Base-by-base conservation (phyloP, 306 rosid genomes). In the Ochetophila trinervis region DNA sequence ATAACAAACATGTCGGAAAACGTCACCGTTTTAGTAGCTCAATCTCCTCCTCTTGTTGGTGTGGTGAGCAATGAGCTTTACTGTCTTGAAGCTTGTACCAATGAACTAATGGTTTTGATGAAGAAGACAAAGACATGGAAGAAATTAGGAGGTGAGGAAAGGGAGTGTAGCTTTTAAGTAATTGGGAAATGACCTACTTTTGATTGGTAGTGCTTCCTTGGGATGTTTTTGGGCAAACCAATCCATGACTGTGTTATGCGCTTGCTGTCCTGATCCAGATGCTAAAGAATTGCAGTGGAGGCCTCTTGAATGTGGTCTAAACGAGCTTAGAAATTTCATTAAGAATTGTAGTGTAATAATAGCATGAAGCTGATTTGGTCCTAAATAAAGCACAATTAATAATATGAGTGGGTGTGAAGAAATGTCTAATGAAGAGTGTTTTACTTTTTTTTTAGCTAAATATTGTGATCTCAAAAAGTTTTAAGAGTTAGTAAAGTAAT, bases 151-250 rank as follows among this genome's bases (percentile, higher is more conserved):
- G 62, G 62, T 9, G 84, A 11, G 97, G 97, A 30, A 88, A 95
- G 95, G 97, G 97, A 32, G 84, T n/a, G n/a, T 91, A 9, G 97
- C 93, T 2, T 91, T 91, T 40, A 91, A 91, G 57, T 86, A 93
- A 1, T 82, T 91, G 1, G 95, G 95, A 1, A 74, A 82, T 20
- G 93, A 91, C 80, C 76, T 91, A 16, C 84, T 91, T 64, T 89
- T 88, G 24, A 79, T 89, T 15, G 93, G 94, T 27, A 27, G 32
- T 5, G 80, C 95, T 62, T 78, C 84, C 5, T 45, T 68, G 0
- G 74, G 76, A 8, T 60, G 77, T 0, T 27, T 4, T 0, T 27
- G 36, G 13, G 61, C 63, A 1, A 80, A 34, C 57, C 69, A 78
- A 21, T 75, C 58, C 20, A 60, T 79, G 79, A 73, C 80, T 14